Base-by-base conservation (phyloP, 768 basidiomycete species). In the Tremella mesenterica region DNA sequence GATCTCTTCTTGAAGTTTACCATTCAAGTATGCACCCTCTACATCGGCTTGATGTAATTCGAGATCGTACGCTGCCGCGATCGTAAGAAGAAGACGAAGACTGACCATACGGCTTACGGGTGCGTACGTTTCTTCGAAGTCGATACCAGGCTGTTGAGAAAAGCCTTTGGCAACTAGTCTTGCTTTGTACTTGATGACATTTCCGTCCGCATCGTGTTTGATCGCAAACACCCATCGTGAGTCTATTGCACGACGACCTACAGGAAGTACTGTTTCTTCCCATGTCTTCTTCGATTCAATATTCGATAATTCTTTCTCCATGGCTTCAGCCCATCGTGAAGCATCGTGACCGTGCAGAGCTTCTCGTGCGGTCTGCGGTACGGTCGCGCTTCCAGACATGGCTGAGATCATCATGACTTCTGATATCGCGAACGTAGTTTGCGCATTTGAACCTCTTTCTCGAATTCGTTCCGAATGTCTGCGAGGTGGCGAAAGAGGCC, bases 71-170 rank as follows among this genome's bases (percentile, higher is more conserved):
- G 39, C 30, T 3, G 64, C 59, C 3, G 59, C 51, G 10, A 54
- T 18, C 2, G 55, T 59, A 26, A 69, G 44, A 36, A 64, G 28
- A 6, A 58, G 14, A 7, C 59, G 46, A 7, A 65, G 34, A 29
- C 53, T 47, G 29, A 41, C 55, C 14, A 52, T 52, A 9, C 53
- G 29, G 4, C 57, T 55, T 14, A 70, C 59, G 4, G 66, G 69
- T 33, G 78, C 76, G 39, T 74, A 76, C 0, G 77, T 78, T 31
- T 75, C 70, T 0, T 63, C 69, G 53, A 75, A 81, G 46, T 81
- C 78, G 8, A 67, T 54, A 0, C 79, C 78, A 26, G 65, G 74
- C 0, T 75, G 58, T 48, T 78, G 77, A 21, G 76, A 58, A 58
- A 70, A 77, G 0, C 80, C 78, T 30, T n/a, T n/a, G n/a, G n/a